phyloP scores from a whole-genome alignment of 208 protist genomes.

The Leishmania guyanensis region DNA sequence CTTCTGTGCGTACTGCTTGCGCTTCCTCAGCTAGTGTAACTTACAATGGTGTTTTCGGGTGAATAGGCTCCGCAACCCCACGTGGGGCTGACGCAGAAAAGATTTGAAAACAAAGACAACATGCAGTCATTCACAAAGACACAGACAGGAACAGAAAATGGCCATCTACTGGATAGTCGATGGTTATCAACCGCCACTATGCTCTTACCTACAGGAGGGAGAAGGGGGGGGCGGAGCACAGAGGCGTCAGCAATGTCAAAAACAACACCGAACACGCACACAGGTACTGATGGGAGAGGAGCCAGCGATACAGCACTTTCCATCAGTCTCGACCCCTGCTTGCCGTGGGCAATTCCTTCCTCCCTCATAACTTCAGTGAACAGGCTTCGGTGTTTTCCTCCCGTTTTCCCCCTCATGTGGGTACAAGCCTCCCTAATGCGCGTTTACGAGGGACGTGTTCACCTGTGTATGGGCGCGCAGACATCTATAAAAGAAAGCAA shows the following conservation, averaged over 20 bases:
- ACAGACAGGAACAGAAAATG: constrained; percentile 5
- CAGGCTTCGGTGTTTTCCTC: background rate
- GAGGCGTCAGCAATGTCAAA: background rate
- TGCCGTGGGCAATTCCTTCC: background rate
- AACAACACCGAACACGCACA: background rate
- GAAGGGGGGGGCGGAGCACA: background rate
- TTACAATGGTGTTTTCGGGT: background rate
- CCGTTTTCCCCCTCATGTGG: background rate
- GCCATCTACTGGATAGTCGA: background rate
- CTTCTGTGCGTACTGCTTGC: background rate
- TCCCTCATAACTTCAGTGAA: background rate
- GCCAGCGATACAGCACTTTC: background rate
- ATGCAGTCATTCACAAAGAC: constrained; percentile 2
- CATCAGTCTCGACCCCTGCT: background rate
- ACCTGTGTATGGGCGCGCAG: background rate
- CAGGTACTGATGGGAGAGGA: background rate
- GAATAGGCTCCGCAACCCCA: background rate
- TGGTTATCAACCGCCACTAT: background rate
- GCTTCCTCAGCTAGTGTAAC: background rate
- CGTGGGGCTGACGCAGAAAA: background rate
- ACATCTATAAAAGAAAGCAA: background rate
- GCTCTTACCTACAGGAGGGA: background rate
- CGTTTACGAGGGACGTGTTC: background rate
- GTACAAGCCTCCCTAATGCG: background rate
- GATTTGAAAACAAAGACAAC: background rate